A percentile compares a stretch with the other conserved stretches of the same genome.
These are phyloP conservation scores for Mesotaenium endlicherianum DNA, from an alignment of 139 green algal species.

Conservation along the genomic window DNA sequence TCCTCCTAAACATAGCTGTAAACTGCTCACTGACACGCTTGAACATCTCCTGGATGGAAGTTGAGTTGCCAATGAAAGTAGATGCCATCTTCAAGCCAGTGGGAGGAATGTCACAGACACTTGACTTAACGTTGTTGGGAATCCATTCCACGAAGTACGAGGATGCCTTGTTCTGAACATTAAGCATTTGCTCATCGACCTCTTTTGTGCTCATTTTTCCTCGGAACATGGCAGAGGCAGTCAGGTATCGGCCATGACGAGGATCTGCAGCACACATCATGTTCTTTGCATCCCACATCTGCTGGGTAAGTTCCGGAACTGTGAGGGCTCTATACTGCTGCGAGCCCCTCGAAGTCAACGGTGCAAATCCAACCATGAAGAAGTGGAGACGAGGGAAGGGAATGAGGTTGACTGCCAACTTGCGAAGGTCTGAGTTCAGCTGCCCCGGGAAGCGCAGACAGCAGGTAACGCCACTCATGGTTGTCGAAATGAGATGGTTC, in stretches of 20 bases:
- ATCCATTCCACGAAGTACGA: conserved; percentile 99
- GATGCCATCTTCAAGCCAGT: conserved; percentile 96
- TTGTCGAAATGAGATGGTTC: conserved; percentile 95
- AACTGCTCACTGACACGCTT: conserved; percentile 93
- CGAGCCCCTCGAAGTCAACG: conserved; percentile 89
- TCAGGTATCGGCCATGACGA: conserved; percentile 96
- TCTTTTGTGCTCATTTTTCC: conserved; percentile 97
- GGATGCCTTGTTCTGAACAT: conserved; percentile 99
- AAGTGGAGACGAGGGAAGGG: conserved; percentile 99
- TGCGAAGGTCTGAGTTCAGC: conserved; percentile 98
- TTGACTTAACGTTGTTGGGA: conserved; percentile 98
- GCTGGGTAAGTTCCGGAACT: conserved; percentile 98
- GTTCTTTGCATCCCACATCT: conserved; percentile 99
- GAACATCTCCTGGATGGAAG: conserved; percentile 87
- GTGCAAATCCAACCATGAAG: conserved; percentile 99
- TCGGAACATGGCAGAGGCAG: conserved; percentile 92
- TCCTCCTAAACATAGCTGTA: conserved; percentile 98
- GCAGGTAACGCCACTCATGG: conserved; percentile 99
- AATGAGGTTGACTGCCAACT: conserved; percentile 99
- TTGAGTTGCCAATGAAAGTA: conserved; percentile 96
- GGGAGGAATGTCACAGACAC: conserved; percentile 94
- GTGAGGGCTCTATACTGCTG: conserved; percentile 94
- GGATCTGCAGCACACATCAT: conserved; percentile 99
- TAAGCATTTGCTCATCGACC: conserved; percentile 99
- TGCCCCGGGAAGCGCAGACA: conserved; percentile 99